Evolutionary conservation across 345 rosid species (phyloP).

Genomic region (Gossypium turneri): DNA sequence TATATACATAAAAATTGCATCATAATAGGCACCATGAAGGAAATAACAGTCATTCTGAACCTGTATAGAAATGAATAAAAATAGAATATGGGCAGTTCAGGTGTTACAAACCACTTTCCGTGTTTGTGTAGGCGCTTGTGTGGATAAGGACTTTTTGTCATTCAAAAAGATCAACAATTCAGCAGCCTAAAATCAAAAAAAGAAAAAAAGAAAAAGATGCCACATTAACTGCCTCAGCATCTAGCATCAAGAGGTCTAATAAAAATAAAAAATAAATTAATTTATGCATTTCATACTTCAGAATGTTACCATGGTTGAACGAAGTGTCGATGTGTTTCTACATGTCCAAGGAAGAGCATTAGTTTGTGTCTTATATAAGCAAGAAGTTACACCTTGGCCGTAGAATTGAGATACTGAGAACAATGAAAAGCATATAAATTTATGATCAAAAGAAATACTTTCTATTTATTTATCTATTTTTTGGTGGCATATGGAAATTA

Average conservation of each 20-base stretch:
- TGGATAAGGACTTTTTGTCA: constrained; percentile 43
- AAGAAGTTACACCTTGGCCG: constrained; percentile 31
- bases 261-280: background rate
- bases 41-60: background rate
- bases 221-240: background rate
- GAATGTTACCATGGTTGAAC: constrained; percentile 53
- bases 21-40: background rate
- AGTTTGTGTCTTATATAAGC: constrained; percentile 31
- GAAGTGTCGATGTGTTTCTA: constrained; percentile 39
- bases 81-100: background rate
- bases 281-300: constrained; percentile 7
- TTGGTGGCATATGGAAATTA: background rate
- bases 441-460: constrained; percentile 1
- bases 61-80: background rate
- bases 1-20: background rate
- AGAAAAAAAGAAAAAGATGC: constrained; percentile 14
- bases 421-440: constrained; percentile 16
- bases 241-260: background rate
- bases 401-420: constrained; percentile 40
- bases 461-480: background rate
- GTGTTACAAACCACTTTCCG: constrained; percentile 54
- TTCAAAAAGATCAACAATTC: constrained; percentile 34
- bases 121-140: constrained; percentile 61
- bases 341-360: constrained; percentile 33
- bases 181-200: constrained; percentile 39